These are phyloP conservation scores for Orbilia ellipsospora DNA, from an alignment of 2,329 filamentous ascomycete species.

Conservation along the genomic window DNA sequence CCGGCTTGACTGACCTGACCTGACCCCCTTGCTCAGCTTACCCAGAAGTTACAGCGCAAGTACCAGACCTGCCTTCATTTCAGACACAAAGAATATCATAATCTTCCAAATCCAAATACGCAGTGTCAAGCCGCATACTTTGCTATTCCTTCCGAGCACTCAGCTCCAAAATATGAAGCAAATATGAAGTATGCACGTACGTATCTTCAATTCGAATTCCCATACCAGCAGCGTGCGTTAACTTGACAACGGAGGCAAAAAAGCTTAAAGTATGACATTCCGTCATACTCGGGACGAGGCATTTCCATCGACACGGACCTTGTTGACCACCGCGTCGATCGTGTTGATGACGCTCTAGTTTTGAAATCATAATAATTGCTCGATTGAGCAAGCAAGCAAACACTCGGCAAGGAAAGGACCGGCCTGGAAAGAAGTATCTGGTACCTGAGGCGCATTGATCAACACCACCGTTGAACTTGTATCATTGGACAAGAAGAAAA, in stretches of 20 bases:
- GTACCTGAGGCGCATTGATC: constrained; percentile 39
- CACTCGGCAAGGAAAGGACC: too few relatives aligned
- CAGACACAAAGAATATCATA: constrained; percentile 7
- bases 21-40: constrained; percentile 48
- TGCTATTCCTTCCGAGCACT: background rate
- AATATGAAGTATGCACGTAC: too few relatives aligned
- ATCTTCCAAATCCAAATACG: constrained; percentile 25
- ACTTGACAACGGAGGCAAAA: background rate
- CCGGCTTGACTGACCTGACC: constrained; percentile 2
- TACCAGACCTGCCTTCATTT: constrained; percentile 15
- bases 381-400: too few relatives aligned
- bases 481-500: constrained; percentile 10
- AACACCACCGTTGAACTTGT: constrained; percentile 6
- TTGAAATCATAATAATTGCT: background rate
- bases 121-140: constrained; percentile 18
- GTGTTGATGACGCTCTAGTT: constrained; percentile 25
- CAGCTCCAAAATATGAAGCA: too few relatives aligned
- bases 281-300: constrained; percentile 26
- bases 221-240: background rate
- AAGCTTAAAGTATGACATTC: constrained; percentile 14
- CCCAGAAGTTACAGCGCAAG: too few relatives aligned
- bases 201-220: background rate
- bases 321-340: constrained; percentile 31
- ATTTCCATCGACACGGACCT: constrained; percentile 1
- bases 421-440: constrained; percentile 3